Base-by-base conservation (phyloP, 139 green algal species). In the Monoraphidium neglectum region DNA sequence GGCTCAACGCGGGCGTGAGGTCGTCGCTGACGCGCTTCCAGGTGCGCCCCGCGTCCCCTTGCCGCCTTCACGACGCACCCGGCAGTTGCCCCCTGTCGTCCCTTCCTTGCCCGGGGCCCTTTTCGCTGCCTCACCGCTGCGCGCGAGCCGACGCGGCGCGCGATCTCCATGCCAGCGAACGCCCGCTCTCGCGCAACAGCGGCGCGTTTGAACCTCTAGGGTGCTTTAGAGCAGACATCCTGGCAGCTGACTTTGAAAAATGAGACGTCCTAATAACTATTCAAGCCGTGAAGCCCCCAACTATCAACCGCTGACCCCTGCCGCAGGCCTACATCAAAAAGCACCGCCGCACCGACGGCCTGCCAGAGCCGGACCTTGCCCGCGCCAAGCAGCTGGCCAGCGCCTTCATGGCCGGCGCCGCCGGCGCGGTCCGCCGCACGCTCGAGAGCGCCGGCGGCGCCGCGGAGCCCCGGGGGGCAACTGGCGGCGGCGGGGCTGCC, bases 321-420 rank as follows among this genome's bases (percentile, higher is more conserved):
- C n/a, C n/a, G n/a, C n/a, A n/a, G n/a, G 68, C 28, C 26, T 76
- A 82, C 57, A 66, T 83, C 30, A 77, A 81, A 53, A 79, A 81
- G 40, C 83, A 87, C 66, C 67, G 78, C 24, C 65, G 83, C 38
- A 83, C 69, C 4, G 82, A 82, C 40, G 83, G 81, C 56, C 53
- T 72, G 54, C n/a, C 40, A 21, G 60, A 78, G 46, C 21, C n/a
- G 32, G 46, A 24, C 21, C 13, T 74, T 3, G 18, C 26, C 24
- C 13, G n/a, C 49, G 33, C 32, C 2, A 13, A 26, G 8, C 12
- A 32, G 32, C 24, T 21, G 15, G 49, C 15, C 47, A 49, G 8
- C 13, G 49, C 28, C 2, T 16, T 37, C n/a, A 49, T 12, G 40
- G 33, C 32, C 68, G n/a, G 67, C 56, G 67, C 43, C 36, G 47